These are phyloP conservation scores for Kwoniella dendrophila DNA, from an alignment of 768 basidiomycete genomes.

Conservation along the genomic window DNA sequence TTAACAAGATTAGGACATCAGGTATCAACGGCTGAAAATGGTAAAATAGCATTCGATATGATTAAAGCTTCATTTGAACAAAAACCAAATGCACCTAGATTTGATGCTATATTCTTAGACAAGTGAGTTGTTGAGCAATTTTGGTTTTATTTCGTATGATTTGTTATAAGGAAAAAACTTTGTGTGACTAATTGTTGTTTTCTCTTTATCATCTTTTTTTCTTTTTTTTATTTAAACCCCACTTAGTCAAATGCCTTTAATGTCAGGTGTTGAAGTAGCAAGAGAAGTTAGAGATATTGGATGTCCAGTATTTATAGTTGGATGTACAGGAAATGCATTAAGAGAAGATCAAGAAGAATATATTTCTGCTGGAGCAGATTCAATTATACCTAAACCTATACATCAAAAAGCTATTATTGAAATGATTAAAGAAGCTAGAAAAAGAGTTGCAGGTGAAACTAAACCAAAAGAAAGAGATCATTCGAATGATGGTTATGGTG, in stretches of 20 bases:
- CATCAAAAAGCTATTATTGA: slow-evolving; percentile 46
- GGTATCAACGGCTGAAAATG: slow-evolving; percentile 53
- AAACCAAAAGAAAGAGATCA: slow-evolving; percentile 26
- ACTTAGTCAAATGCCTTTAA: slow-evolving; percentile 54
- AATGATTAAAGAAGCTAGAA: slow-evolving; percentile 49
- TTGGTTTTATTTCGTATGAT: neutral
- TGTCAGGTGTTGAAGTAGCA: slow-evolving; percentile 54
- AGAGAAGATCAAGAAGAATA: slow-evolving; percentile 55
- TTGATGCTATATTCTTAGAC: slow-evolving; percentile 52
- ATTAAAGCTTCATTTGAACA: slow-evolving; percentile 37
- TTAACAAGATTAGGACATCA: slow-evolving; percentile 51
- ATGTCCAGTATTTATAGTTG: slow-evolving; percentile 50
- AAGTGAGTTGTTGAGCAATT: slow-evolving; percentile 39
- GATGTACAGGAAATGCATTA: slow-evolving; percentile 54
- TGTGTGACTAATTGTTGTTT: slow-evolving; percentile 6
- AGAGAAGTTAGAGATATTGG: slow-evolving; percentile 49
- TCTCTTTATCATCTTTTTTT: too few relatives aligned
- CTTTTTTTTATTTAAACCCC: too few relatives aligned
- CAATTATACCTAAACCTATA: slow-evolving; percentile 53
- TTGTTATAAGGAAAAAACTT: too few relatives aligned
- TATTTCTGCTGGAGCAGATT: slow-evolving; percentile 52
- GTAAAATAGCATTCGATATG: slow-evolving; percentile 49
- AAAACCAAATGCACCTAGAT: slow-evolving; percentile 28
- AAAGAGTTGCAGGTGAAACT: slow-evolving; percentile 50
- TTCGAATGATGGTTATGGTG: neutral